These are phyloP conservation scores for Skeletonema grethae DNA, from an alignment of 108 stramenopile genomes.

Conservation along the genomic window DNA sequence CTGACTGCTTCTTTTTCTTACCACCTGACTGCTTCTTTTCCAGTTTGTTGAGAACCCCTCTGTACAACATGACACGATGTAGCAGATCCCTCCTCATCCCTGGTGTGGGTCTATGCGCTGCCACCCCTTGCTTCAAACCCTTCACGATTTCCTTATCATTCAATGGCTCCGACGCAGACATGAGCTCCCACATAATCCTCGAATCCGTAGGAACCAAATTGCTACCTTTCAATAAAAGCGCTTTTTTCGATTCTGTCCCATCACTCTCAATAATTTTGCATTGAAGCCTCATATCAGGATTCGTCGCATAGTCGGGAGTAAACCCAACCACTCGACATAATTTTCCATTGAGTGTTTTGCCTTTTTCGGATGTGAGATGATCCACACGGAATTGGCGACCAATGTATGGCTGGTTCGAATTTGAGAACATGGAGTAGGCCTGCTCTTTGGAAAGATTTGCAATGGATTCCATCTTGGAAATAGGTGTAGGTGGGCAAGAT, in stretches of 20 bases:
- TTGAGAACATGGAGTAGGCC: not conserved
- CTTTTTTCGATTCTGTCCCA: constrained; percentile 10
- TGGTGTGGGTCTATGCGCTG: not conserved
- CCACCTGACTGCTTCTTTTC: constrained; percentile 1
- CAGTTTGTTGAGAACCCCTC: constrained; percentile 8
- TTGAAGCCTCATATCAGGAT: constrained; percentile 17
- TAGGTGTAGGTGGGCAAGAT: not conserved
- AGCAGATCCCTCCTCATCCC: constrained; percentile 6
- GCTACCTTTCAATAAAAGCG: not conserved
- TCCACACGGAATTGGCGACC: constrained; percentile 7
- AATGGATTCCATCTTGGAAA: not conserved
- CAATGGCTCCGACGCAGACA: constrained; percentile 21
- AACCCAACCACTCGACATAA: constrained; percentile 19
- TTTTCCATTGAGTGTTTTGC: constrained; percentile 23
- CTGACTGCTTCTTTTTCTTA: not conserved
- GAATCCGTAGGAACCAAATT: constrained; percentile 11
- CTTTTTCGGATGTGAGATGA: constrained; percentile 16
- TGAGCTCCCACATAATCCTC: constrained; percentile 10
- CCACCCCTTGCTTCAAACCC: constrained; percentile 8
- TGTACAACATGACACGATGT: constrained; percentile 8
- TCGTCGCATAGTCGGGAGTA: not conserved
- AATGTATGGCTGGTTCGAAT: not conserved
- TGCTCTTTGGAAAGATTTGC: not conserved
- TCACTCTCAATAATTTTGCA: constrained; percentile 5
- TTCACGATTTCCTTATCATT: constrained; percentile 8